Evolutionary conservation across 306 rosid genomes (phyloP), one percentile per base, ranked within the genome.

Genomic region (Rosa multiflora): DNA sequence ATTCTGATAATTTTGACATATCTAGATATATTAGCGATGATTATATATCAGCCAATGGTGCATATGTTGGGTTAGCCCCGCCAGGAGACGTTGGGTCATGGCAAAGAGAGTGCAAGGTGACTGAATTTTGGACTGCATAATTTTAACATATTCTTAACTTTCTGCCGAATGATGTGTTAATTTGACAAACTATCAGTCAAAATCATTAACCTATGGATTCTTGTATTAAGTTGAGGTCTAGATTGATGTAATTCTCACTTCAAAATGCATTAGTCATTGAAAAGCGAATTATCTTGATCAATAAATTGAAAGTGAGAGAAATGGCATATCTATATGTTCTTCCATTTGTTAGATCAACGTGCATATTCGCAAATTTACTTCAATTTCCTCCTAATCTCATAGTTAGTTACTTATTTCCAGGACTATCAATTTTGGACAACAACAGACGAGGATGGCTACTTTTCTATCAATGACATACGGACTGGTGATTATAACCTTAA

Each of bases 71-170:
- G 14, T 76, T 88, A 69, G 88, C 91, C 29, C 82, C 89, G 20
- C 88, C 85, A 1, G 91, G 89, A 62, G 88, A 80, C 17, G 85
- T 72, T 35, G 89, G 88, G 68, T 86, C 92, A 1, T 86, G 89
- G 92, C 92, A 88, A 80, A 83, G 87, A 56, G 99, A 93, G 83
- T 85, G 97, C 90, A 93, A 93, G 96, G 99, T 94, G 53, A 84
- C 49, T 35, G 12, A 5, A 18, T 14, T 32, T 32, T 63, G 43
- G n/a, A 62, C 67, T 64, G 21, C 8, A 63, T 62, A 10, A 62
- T 62, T 4, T 10, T 21, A 26, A 17, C 29, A 8, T 48, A 48
- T 39, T 66, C 39, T 40, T 29, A 23, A 51, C n/a, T 51, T 52
- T 4, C 35, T 73, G 53, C 10, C 4, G 51, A 17, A 66, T 40